Evolutionary conservation across 805 yeast species (phyloP).

Genomic region (Dipodascus albidus): DNA sequence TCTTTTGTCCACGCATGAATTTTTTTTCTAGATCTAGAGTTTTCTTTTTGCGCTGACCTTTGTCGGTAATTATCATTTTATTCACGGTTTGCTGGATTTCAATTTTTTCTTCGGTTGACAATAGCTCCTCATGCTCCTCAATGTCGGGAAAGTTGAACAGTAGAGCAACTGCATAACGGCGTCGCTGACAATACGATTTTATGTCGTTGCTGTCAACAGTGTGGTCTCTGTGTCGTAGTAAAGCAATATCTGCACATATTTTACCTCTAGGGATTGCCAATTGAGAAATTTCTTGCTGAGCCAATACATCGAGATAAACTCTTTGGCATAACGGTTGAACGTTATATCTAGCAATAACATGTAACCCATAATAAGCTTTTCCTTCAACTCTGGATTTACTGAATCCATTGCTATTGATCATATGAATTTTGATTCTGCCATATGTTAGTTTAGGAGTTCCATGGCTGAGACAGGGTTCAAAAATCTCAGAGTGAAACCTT

Average conservation of each 20-base stretch:
- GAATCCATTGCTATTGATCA: neutral
- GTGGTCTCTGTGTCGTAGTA: neutral
- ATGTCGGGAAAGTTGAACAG: neutral
- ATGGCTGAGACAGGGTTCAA: neutral
- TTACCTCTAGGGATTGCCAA: neutral
- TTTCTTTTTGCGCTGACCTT: neutral
- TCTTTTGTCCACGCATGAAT: neutral
- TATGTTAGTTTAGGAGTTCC: neutral
- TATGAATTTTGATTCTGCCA: neutral
- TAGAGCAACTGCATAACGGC: neutral
- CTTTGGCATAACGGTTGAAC: neutral
- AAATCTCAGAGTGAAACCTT: neutral
- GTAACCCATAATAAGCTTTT: neutral
- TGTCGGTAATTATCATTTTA: neutral
- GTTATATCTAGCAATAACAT: neutral
- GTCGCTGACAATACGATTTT: neutral
- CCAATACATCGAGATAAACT: neutral
- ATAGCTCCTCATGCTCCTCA: neutral
- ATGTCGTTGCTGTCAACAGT: neutral
- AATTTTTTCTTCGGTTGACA: neutral
- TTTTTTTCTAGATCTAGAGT: neutral
- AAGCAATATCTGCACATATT: neutral
- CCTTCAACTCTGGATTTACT: neutral
- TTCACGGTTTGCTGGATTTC: neutral
- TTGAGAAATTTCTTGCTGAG: neutral